phyloP scores from a whole-genome alignment of 352 stramenopile species.

The Stramenopiles sp. region DNA sequence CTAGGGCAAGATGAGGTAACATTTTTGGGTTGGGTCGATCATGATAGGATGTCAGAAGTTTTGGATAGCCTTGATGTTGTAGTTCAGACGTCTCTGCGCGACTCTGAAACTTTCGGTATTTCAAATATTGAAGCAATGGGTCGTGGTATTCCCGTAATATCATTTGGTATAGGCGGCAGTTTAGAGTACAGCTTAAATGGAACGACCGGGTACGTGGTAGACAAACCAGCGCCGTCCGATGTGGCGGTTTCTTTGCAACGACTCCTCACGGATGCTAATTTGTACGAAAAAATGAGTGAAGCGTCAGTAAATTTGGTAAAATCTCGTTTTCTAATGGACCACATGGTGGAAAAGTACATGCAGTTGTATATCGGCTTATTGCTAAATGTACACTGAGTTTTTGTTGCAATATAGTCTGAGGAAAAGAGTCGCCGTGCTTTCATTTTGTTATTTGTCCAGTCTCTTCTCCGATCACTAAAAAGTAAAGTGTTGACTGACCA shows the following conservation, averaged over 20 bases:
- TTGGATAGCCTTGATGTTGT: conserved; percentile 5
- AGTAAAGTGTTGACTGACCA: too few species aligned
- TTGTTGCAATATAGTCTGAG: neutral
- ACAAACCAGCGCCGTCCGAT: neutral
- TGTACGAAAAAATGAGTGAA: neutral
- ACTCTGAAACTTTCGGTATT: neutral
- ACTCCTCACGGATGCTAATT: conserved; percentile 1
- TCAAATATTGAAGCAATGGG: conserved; percentile 6
- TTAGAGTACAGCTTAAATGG: neutral
- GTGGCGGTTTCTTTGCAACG: neutral
- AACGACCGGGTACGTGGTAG: neutral
- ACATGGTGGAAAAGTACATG: conserved; percentile 5
- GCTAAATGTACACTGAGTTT: neutral
- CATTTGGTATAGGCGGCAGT: neutral
- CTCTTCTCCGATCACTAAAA: too few species aligned
- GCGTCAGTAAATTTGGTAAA: neutral
- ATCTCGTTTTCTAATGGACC: neutral
- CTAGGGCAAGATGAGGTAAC: neutral
- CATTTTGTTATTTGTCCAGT: too few species aligned
- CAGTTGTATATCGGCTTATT: neutral
- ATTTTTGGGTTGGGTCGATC: conserved; percentile 5
- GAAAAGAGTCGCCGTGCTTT: too few species aligned
- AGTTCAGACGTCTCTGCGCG: neutral
- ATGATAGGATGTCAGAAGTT: neutral
- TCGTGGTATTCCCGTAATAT: neutral